Evolutionary conservation across 2,329 filamentous ascomycete genomes (phyloP).

Genomic region (Didymellaceae sp.): DNA sequence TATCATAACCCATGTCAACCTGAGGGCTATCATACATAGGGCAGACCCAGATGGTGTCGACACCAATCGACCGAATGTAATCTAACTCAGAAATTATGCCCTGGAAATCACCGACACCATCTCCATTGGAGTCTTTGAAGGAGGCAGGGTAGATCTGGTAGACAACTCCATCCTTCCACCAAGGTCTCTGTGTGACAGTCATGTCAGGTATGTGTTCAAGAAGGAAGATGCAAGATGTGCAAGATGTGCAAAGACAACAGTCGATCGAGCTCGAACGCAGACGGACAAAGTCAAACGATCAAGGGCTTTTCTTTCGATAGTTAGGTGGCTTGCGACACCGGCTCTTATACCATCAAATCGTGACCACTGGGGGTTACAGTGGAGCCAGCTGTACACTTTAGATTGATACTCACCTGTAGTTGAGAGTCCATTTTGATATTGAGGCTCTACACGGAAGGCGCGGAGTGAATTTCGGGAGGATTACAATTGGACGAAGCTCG

Average conservation of each 20-base stretch:
- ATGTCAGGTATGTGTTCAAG: slow-evolving; percentile 24
- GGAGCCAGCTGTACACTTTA: slow-evolving; percentile 1
- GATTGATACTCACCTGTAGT: slow-evolving; percentile 16
- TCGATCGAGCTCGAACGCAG: slow-evolving; percentile 6
- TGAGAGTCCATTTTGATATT: slow-evolving; percentile 16
- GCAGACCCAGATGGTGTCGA: slow-evolving; percentile 47
- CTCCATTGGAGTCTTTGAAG: slow-evolving; percentile 65
- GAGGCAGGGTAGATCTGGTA: slow-evolving; percentile 70
- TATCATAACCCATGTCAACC: slow-evolving; percentile 52
- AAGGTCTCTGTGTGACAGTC: slow-evolving; percentile 48
- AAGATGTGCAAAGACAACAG: neutral
- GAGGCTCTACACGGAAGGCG: slow-evolving; percentile 5
- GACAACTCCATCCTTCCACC: slow-evolving; percentile 68
- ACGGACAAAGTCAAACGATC: slow-evolving; percentile 19
- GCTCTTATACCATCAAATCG: slow-evolving; percentile 10
- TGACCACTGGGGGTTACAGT: neutral
- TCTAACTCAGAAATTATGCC: slow-evolving; percentile 65
- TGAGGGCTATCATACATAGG: slow-evolving; percentile 56
- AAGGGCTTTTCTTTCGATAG: slow-evolving; percentile 8
- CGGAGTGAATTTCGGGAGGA: slow-evolving; percentile 20
- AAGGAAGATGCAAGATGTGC: slow-evolving; percentile 4
- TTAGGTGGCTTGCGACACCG: slow-evolving; percentile 12
- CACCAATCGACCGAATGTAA: slow-evolving; percentile 59
- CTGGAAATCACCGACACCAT: slow-evolving; percentile 63
- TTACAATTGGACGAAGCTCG: slow-evolving; percentile 22